Evolutionary conservation across 352 stramenopile genomes (phyloP).

Genomic region (Globisporangium parvum): DNA sequence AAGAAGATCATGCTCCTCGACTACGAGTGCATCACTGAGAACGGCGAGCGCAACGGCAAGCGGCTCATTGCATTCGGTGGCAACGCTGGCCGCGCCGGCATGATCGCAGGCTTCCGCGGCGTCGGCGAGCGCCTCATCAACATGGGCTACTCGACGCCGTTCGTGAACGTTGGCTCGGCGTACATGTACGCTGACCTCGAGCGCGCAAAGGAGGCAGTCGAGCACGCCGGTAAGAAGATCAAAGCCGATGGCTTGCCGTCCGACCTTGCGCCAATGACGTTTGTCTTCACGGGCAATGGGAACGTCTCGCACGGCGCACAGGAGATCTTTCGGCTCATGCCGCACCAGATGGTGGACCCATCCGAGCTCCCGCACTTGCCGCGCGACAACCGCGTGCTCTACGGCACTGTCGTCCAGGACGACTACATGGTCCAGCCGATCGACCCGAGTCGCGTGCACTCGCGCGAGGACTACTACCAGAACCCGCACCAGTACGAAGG

Average conservation of each 20-base stretch:
- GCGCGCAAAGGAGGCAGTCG: constrained; percentile 81
- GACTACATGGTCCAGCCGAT: constrained; percentile 63
- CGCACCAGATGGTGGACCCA: constrained; percentile 90
- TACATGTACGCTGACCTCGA: constrained; percentile 94
- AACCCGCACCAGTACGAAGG: constrained; percentile 88
- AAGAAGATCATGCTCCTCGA: constrained; percentile 93
- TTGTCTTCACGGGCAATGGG: constrained; percentile 92
- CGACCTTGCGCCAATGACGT: constrained; percentile 79
- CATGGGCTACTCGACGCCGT: constrained; percentile 90
- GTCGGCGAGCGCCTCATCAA: constrained; percentile 92
- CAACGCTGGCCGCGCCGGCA: constrained; percentile 92
- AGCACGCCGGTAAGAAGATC: constrained; percentile 81
- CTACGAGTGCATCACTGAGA: constrained; percentile 94
- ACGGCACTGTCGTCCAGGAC: constrained; percentile 75
- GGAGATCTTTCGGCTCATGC: constrained; percentile 93
- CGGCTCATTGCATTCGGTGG: constrained; percentile 93
- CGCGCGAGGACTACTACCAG: constrained; percentile 86
- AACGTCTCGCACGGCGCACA: constrained; percentile 94
- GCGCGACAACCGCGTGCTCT: constrained; percentile 54
- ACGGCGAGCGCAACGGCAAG: constrained; percentile 64
- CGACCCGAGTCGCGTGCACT: constrained; percentile 13
- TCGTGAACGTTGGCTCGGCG: constrained; percentile 90
- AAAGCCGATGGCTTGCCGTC: constrained; percentile 65
- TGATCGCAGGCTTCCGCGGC: constrained; percentile 92
- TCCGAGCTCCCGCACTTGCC: constrained; percentile 81